These are phyloP conservation scores for Phytopythium ostracodes DNA, from an alignment of 352 stramenopile genomes.

Conservation along the genomic window DNA sequence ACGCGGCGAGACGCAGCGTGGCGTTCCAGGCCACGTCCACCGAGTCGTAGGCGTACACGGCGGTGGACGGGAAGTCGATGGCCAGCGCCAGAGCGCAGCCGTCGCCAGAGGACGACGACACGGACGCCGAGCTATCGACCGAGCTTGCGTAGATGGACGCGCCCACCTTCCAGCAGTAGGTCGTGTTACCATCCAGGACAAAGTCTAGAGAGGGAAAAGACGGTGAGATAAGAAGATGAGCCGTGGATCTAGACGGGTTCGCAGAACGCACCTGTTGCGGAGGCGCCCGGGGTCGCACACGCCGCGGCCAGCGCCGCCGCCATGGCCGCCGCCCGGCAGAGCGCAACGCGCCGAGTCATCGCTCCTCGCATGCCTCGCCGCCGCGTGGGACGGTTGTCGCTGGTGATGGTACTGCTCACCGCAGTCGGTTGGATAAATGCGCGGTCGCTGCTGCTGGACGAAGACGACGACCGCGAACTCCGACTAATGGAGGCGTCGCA, in stretches of 20 bases:
- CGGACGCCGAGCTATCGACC: conserved; percentile 32
- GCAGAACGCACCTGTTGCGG: background rate
- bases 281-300: background rate
- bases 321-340: conserved; percentile 1
- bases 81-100: conserved; percentile 51
- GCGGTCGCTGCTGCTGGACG: background rate
- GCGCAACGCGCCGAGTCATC: conserved; percentile 2
- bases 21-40: conserved; percentile 68
- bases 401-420: background rate
- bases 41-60: conserved; percentile 53
- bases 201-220: conserved; percentile 7
- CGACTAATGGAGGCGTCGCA: background rate
- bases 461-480: background rate
- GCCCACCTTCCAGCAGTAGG: conserved; percentile 59
- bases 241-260: background rate
- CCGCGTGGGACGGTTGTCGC: background rate
- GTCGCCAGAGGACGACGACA: conserved; percentile 33
- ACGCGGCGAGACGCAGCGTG: conserved; percentile 26
- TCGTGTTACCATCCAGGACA: conserved; percentile 39
- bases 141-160: conserved; percentile 49
- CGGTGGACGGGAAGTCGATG: conserved; percentile 29
- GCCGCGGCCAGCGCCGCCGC: conserved; percentile 11
- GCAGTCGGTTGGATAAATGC: background rate
- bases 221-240: background rate
- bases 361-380: conserved; percentile 5